Evolutionary conservation across 768 basidiomycete species (phyloP).

Genomic region (Leccinum subtestaceum): DNA sequence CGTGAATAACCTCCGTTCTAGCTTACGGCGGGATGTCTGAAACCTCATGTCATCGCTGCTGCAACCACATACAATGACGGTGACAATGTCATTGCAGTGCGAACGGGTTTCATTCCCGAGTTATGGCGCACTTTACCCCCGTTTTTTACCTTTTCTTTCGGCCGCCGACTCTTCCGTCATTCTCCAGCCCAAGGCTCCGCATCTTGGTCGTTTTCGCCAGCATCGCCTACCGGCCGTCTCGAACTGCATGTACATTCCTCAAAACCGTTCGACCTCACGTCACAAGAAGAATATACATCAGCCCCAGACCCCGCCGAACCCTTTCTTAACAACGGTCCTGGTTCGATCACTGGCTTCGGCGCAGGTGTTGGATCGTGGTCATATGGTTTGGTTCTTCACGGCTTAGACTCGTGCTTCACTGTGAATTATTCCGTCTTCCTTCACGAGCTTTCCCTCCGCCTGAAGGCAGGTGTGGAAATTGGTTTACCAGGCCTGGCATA

Average conservation of each 20-base stretch:
- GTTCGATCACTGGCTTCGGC: slow-evolving; percentile 52
- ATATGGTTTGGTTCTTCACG: slow-evolving; percentile 48
- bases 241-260: slow-evolving; percentile 45
- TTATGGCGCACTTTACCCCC: slow-evolving; percentile 34
- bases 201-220: slow-evolving; percentile 26
- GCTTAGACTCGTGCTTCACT: slow-evolving; percentile 45
- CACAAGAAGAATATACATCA: slow-evolving; percentile 22
- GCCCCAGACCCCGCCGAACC: slow-evolving; percentile 22
- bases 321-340: slow-evolving; percentile 33
- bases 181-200: slow-evolving; percentile 47
- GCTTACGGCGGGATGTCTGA: slow-evolving; percentile 41
- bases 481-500: slow-evolving; percentile 46
- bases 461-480: slow-evolving; percentile 49
- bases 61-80: slow-evolving; percentile 49
- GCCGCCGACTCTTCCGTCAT: slow-evolving; percentile 51
- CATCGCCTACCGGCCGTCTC: slow-evolving; percentile 27
- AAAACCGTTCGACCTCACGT: slow-evolving; percentile 36
- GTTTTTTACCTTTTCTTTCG: slow-evolving; percentile 42
- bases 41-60: slow-evolving; percentile 41
- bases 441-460: slow-evolving; percentile 51
- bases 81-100: slow-evolving; percentile 43
- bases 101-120: slow-evolving; percentile 36
- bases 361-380: slow-evolving; percentile 46
- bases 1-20: slow-evolving; percentile 24
- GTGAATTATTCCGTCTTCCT: slow-evolving; percentile 53